Evolutionary conservation across 768 basidiomycete species (phyloP).

Genomic region (Tricholoma terreum): DNA sequence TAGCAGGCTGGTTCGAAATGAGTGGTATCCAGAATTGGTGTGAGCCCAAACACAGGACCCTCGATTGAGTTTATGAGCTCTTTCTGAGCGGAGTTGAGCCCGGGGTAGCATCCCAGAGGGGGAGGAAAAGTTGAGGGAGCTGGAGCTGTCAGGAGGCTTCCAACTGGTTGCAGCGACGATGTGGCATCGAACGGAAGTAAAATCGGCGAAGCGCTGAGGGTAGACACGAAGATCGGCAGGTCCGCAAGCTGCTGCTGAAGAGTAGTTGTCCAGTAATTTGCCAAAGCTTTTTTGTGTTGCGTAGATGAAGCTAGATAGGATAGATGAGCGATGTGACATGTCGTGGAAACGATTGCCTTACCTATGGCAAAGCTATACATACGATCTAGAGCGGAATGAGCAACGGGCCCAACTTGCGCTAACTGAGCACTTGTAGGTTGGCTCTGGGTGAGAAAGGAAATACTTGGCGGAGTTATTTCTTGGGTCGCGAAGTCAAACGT

Average conservation of each 20-base stretch:
- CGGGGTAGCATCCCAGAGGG: slow-evolving; percentile 61
- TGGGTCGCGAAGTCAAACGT: slow-evolving; percentile 60
- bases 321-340: slow-evolving; percentile 1
- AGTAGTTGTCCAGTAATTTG: slow-evolving; percentile 52
- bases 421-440: slow-evolving; percentile 46
- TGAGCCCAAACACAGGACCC: slow-evolving; percentile 47
- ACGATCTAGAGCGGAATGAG: slow-evolving; percentile 44
- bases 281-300: slow-evolving; percentile 46
- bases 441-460: slow-evolving; percentile 45
- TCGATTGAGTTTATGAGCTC: slow-evolving; percentile 48
- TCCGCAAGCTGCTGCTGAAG: slow-evolving; percentile 44
- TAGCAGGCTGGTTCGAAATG: slow-evolving; percentile 52
- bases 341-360: slow-evolving; percentile 26
- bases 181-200: slow-evolving; percentile 59
- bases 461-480: slow-evolving; percentile 39
- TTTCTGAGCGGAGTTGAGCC: slow-evolving; percentile 36
- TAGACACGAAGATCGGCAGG: slow-evolving; percentile 44
- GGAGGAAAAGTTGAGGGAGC: slow-evolving; percentile 49
- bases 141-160: slow-evolving; percentile 40
- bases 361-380: slow-evolving; percentile 62
- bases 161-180: slow-evolving; percentile 21
- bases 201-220: slow-evolving; percentile 44
- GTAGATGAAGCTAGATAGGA: slow-evolving; percentile 49
- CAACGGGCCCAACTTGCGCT: slow-evolving; percentile 35
- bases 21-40: slow-evolving; percentile 25